These are phyloP conservation scores for Juglanconis sp. DNA, from an alignment of 2,329 filamentous ascomycete genomes.

Conservation along the genomic window DNA sequence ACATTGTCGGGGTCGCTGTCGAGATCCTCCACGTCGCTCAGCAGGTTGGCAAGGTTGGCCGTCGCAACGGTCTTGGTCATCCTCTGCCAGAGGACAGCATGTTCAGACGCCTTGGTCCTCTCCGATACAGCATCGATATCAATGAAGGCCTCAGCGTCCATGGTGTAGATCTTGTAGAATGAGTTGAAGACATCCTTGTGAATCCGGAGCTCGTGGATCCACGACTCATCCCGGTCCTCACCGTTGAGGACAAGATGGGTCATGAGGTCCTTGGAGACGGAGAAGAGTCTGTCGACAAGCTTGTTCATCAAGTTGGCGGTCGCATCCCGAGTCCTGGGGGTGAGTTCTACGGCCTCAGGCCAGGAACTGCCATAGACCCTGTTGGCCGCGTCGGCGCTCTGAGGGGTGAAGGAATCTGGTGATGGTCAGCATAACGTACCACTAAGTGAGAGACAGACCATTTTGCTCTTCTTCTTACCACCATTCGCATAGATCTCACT, in stretches of 20 bases:
- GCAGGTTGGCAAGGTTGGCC: constrained; percentile 35
- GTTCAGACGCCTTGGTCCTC: neutral
- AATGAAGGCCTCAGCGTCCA: constrained; percentile 2
- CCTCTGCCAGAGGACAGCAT: constrained; percentile 5
- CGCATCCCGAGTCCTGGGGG: constrained; percentile 9
- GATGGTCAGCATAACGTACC: neutral
- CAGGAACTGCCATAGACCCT: constrained; percentile 2
- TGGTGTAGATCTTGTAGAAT: constrained; percentile 12
- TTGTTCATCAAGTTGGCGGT: constrained; percentile 18
- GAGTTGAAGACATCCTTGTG: constrained; percentile 10
- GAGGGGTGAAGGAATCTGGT: constrained; percentile 9
- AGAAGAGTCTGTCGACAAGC: constrained; percentile 13
- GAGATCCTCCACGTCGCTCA: constrained; percentile 24
- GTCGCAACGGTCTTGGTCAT: constrained; percentile 13
- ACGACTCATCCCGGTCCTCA: constrained; percentile 10
- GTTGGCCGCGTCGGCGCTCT: constrained; percentile 1
- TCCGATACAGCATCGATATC: constrained; percentile 8
- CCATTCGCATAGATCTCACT: neutral
- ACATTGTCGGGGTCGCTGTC: constrained; percentile 21
- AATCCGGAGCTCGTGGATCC: constrained; percentile 8
- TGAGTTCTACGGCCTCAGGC: neutral
- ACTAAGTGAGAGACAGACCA: neutral
- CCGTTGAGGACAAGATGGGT: constrained; percentile 4
- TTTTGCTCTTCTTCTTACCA: constrained; percentile 1
- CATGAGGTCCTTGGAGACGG: constrained; percentile 5